phyloP scores from a whole-genome alignment of 1,139 yeast species.

The Yamadazyma sp. region DNA sequence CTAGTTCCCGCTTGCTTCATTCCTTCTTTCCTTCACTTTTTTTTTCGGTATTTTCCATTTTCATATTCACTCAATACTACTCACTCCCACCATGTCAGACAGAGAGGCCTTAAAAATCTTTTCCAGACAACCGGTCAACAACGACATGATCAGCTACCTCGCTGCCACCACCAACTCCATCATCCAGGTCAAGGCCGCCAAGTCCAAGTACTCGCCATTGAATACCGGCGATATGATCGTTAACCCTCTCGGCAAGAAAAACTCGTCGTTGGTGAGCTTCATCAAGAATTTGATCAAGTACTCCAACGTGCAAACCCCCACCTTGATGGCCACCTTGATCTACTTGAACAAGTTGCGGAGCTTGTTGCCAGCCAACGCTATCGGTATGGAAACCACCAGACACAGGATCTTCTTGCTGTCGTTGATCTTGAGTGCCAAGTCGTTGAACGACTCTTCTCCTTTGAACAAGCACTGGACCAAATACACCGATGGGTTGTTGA shows the following conservation, averaged over 20 bases:
- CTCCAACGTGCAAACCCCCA: constrained; percentile 93
- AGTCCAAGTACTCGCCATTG: constrained; percentile 8
- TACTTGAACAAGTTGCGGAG: constrained; percentile 75
- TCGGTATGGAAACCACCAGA: constrained; percentile 91
- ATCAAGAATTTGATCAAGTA: constrained; percentile 70
- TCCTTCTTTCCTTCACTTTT: background rate
- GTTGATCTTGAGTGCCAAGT: constrained; percentile 84
- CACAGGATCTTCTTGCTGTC: constrained; percentile 91
- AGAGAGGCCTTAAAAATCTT: constrained; percentile 69
- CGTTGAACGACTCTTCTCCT: constrained; percentile 89
- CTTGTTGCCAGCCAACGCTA: constrained; percentile 81
- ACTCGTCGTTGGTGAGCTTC: constrained; percentile 52
- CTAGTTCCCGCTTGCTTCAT: no score
- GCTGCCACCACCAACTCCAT: constrained; percentile 81
- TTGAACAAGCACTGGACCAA: constrained; percentile 94
- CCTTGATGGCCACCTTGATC: constrained; percentile 87
- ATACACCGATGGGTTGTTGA: constrained; percentile 81
- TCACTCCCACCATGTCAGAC: constrained; percentile 45
- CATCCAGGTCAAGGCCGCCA: constrained; percentile 50
- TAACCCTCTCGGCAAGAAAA: constrained; percentile 23
- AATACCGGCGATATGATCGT: constrained; percentile 18
- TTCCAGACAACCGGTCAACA: constrained; percentile 71
- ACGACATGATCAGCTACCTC: constrained; percentile 78
- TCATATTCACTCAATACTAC: background rate
- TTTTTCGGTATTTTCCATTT: background rate